Evolutionary conservation across 192 early-diverging fungal genomes (phyloP).

Genomic region (Backusella parvicylindrica): DNA sequence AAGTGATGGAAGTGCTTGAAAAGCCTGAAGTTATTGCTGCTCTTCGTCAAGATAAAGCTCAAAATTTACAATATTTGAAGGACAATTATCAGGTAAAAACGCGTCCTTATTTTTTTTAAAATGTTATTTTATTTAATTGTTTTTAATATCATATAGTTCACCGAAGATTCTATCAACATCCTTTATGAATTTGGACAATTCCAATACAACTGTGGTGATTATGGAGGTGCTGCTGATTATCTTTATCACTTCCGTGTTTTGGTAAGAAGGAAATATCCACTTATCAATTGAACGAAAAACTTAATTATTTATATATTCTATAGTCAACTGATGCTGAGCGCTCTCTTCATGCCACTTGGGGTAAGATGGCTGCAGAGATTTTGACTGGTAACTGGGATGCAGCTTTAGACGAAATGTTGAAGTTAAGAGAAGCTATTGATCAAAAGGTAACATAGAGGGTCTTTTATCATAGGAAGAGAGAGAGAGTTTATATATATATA

Average conservation of each 20-base stretch:
- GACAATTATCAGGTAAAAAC: conserved; percentile 73
- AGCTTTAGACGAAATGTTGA: conserved; percentile 86
- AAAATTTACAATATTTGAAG: conserved; percentile 84
- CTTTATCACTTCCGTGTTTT: conserved; percentile 93
- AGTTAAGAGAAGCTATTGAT: conserved; percentile 86
- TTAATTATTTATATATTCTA: background rate
- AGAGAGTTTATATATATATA: background rate
- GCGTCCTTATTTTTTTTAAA: background rate
- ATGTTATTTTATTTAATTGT: background rate
- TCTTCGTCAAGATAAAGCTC: conserved; percentile 91
- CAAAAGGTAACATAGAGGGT: conserved; percentile 51
- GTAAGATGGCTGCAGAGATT: conserved; percentile 95
- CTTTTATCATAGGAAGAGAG: background rate
- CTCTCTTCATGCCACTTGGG: conserved; percentile 89
- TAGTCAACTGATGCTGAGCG: conserved; percentile 87
- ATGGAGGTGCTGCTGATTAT: conserved; percentile 88
- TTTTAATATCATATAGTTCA: conserved; percentile 58
- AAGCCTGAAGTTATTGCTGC: conserved; percentile 86
- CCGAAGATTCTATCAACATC: conserved; percentile 80
- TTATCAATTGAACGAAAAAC: background rate
- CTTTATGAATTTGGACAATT: conserved; percentile 89
- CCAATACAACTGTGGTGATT: conserved; percentile 92
- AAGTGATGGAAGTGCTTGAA: conserved; percentile 86
- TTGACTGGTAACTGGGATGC: conserved; percentile 91
- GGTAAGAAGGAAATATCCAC: conserved; percentile 51